phyloP scores from a whole-genome alignment of 164 flowering plant genomes.

The Taxillus chinensis region DNA sequence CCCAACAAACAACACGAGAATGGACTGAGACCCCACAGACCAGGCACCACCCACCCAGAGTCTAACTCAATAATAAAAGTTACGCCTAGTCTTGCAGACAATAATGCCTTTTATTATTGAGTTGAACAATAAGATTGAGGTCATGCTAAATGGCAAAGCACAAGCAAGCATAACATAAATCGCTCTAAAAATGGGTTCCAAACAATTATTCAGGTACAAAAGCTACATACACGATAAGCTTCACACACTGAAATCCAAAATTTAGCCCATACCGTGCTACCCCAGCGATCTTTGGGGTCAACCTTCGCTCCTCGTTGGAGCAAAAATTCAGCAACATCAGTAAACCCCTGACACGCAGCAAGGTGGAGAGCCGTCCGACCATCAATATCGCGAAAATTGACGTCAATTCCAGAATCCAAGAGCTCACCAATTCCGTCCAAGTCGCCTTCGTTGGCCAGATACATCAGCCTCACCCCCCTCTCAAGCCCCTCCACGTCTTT shows the following conservation, averaged over 20 bases:
- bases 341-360: constrained; percentile 73
- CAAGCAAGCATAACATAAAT: no score
- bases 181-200: no score
- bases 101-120: no score
- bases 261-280: constrained; percentile 60
- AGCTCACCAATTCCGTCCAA: constrained; percentile 61
- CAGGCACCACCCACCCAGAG: no score
- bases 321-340: constrained; percentile 51
- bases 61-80: no score
- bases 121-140: no score
- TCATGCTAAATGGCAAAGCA: no score
- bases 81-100: no score
- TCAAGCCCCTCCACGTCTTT: constrained; percentile 30
- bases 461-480: constrained; percentile 55
- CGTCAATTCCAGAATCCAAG: constrained; percentile 54
- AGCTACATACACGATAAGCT: no score
- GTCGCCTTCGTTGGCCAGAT: constrained; percentile 63
- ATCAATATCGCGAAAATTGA: constrained; percentile 65
- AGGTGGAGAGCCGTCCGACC: constrained; percentile 72
- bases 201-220: no score
- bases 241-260: background rate
- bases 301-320: constrained; percentile 43
- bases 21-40: no score
- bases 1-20: no score
- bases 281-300: constrained; percentile 83